Conservation (phyloP, 2,329 filamentous ascomycete genomes). For the Clonostachys byssicola region DNA sequence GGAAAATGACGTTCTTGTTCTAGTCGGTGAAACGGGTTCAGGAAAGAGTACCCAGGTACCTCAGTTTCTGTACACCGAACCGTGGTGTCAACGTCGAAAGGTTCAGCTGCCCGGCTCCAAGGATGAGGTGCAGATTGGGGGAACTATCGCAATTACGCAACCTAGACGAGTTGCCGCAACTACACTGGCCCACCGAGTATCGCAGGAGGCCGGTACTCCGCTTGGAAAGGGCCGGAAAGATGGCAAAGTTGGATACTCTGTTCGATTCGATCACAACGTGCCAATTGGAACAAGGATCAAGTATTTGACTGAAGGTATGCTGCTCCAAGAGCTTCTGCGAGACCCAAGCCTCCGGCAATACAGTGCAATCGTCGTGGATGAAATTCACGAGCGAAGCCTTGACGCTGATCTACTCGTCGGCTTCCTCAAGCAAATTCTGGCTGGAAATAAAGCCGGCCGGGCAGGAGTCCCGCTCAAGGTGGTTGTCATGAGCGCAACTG, state of each 20-base stretch:
- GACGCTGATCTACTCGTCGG: slow-evolving; percentile 91
- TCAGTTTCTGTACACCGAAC: slow-evolving; percentile 75
- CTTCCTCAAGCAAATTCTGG: slow-evolving; percentile 76
- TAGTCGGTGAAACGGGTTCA: slow-evolving; percentile 92
- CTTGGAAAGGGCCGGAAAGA: slow-evolving; percentile 33
- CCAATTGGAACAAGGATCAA: slow-evolving; percentile 85
- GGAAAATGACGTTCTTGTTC: slow-evolving; percentile 65
- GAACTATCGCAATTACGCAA: slow-evolving; percentile 89
- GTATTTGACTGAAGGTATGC: slow-evolving; percentile 93
- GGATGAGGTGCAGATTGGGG: slow-evolving; percentile 55
- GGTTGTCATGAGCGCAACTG: slow-evolving; percentile 95
- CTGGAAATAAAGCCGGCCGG: slow-evolving; percentile 56
- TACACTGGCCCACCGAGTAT: slow-evolving; percentile 82
- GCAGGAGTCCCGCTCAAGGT: slow-evolving; percentile 78
- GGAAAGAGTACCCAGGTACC: slow-evolving; percentile 97
- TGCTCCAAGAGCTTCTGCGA: slow-evolving; percentile 86
- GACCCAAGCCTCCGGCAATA: slow-evolving; percentile 82
- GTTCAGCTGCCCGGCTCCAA: slow-evolving; percentile 37
- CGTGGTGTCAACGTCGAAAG: slow-evolving; percentile 68
- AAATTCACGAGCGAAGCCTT: slow-evolving; percentile 93
- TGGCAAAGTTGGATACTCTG: slow-evolving; percentile 78
- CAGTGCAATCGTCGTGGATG: slow-evolving; percentile 87
- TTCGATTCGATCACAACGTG: slow-evolving; percentile 86
- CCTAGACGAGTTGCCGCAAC: slow-evolving; percentile 92
- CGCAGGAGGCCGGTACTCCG: slow-evolving; percentile 65